phyloP scores from a whole-genome alignment of 768 basidiomycete species.

The Aureoboletus auriporus region DNA sequence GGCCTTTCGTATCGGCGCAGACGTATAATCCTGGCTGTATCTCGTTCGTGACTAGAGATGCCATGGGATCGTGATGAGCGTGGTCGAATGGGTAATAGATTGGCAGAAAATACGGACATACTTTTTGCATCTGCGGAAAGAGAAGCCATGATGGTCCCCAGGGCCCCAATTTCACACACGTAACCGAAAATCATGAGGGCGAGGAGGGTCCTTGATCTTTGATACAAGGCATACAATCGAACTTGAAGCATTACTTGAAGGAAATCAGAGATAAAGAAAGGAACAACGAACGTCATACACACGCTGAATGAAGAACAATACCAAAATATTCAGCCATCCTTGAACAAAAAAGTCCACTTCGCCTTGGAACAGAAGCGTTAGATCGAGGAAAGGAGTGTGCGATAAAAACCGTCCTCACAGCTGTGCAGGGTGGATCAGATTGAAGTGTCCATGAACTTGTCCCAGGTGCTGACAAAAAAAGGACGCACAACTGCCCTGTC shows the following conservation, averaged over 20 bases:
- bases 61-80: not conserved
- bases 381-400: not conserved
- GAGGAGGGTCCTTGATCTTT: conserved; percentile 3
- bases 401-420: conserved; percentile 9
- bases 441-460: not conserved
- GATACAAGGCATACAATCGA: conserved; percentile 11
- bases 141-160: conserved; percentile 2
- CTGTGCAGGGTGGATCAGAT: not conserved
- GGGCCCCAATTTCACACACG: conserved; percentile 5
- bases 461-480: not conserved
- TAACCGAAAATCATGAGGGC: conserved; percentile 3
- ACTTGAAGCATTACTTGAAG: conserved; percentile 11
- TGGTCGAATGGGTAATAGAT: not conserved
- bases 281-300: not conserved
- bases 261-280: not conserved
- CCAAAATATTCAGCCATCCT: not conserved
- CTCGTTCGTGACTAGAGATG: conserved; percentile 8
- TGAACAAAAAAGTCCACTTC: conserved; percentile 1
- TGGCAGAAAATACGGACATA: not conserved
- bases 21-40: conserved; percentile 1
- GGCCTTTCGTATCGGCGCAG: not conserved
- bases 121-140: conserved; percentile 3
- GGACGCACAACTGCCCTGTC: conserved; percentile 13
- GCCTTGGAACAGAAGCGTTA: conserved; percentile 4
- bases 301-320: conserved; percentile 4